These are phyloP conservation scores for Diplodia mutila DNA, from an alignment of 2,329 filamentous ascomycete species.

Conservation along the genomic window DNA sequence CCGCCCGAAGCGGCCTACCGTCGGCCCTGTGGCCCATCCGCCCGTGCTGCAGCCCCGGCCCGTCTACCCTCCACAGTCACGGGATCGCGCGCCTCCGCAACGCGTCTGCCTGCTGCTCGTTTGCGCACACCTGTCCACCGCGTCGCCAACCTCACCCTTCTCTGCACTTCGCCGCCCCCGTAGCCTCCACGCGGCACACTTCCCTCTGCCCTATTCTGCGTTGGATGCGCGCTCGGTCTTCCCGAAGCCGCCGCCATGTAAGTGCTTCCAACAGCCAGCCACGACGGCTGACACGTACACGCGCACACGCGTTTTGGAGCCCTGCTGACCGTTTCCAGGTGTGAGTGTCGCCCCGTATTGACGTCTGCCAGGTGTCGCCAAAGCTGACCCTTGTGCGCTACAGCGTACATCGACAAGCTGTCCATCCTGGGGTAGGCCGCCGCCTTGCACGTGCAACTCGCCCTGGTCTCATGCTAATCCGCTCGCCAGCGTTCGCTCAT, in stretches of 20 bases:
- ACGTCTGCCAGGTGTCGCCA: background rate
- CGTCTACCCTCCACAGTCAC: background rate
- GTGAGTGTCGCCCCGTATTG: constrained; percentile 6
- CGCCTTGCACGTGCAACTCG: background rate
- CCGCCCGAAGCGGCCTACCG: constrained; percentile 6
- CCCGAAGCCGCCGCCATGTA: constrained; percentile 14
- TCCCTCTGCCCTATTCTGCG: background rate
- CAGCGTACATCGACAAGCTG: constrained; percentile 86
- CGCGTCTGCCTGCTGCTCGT: background rate
- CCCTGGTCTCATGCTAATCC: constrained; percentile 2
- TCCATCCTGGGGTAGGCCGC: constrained; percentile 71
- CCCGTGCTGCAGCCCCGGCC: constrained; percentile 3
- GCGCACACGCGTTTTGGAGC: background rate
- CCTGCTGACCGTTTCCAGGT: constrained; percentile 21
- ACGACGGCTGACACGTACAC: too few relatives aligned
- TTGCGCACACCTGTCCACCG: background rate
- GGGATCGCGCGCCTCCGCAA: background rate
- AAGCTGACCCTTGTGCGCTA: background rate
- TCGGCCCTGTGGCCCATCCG: background rate
- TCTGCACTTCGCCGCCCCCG: background rate
- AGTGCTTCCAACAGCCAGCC: background rate
- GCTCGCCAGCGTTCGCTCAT: constrained; percentile 69
- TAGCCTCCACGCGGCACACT: background rate
- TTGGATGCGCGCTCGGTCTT: background rate
- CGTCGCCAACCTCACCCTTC: background rate